phyloP scores from a whole-genome alignment of 257 asterid genomes.

The Solanum dulcamara region DNA sequence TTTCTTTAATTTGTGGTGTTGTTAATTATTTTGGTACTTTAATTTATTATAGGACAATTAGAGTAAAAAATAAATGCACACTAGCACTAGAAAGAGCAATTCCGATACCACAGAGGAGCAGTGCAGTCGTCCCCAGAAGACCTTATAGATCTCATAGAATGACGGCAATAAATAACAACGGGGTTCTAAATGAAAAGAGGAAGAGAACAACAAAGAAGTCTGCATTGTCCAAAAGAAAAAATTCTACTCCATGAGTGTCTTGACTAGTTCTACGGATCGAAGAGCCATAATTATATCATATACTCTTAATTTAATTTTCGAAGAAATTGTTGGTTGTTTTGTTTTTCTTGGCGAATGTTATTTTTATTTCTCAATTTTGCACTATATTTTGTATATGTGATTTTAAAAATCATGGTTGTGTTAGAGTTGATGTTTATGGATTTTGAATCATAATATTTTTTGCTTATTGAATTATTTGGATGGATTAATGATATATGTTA shows the following conservation, averaged over 20 bases:
- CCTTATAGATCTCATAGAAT: background rate
- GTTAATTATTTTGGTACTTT: background rate
- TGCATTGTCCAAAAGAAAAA: background rate
- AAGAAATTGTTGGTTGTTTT: background rate
- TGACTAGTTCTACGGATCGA: background rate
- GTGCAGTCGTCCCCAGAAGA: background rate
- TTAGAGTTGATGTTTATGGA: too few relatives aligned
- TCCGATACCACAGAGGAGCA: background rate
- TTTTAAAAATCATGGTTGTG: background rate
- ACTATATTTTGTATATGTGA: background rate
- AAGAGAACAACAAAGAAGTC: background rate
- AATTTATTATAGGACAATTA: background rate
- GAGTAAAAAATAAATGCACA: background rate
- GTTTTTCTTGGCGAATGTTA: background rate
- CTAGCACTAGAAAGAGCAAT: background rate
- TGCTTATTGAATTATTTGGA: too few relatives aligned
- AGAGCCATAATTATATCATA: background rate
- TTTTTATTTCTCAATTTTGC: background rate
- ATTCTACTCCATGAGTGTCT: background rate
- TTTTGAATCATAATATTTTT: too few relatives aligned
- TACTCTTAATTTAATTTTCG: too few relatives aligned
- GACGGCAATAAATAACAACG: accelerated
- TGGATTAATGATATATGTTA: too few relatives aligned
- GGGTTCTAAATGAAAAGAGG: background rate
- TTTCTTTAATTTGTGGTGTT: background rate